Percentiles rank a stretch among this genome's conserved stretches.
phyloP scores from a whole-genome alignment of 108 stramenopile genomes.

The Cylindrotheca closterium region DNA sequence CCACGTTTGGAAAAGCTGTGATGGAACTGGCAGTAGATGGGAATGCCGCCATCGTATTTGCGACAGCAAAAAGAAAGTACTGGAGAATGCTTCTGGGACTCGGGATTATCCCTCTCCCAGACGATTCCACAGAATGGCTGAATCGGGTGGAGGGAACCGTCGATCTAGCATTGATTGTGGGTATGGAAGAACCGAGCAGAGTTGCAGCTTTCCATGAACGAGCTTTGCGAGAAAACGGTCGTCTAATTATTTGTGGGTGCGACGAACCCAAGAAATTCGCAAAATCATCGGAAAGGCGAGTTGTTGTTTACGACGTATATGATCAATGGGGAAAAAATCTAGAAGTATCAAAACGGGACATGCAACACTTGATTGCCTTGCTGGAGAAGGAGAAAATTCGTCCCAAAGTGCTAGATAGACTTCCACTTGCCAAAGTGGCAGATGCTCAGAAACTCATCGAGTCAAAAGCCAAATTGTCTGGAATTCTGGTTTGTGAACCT shows the following conservation, averaged over 20 bases:
- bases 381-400: constrained; percentile 26
- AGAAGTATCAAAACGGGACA: constrained; percentile 35
- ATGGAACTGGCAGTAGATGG: constrained; percentile 42
- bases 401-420: constrained; percentile 40
- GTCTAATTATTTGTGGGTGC: constrained; percentile 9
- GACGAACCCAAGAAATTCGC: constrained; percentile 9
- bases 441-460: constrained; percentile 52
- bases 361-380: constrained; percentile 30
- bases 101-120: constrained; percentile 41
- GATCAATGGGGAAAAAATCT: constrained; percentile 43
- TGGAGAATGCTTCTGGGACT: constrained; percentile 25
- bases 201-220: constrained; percentile 22
- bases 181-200: constrained; percentile 11
- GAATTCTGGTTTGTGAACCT: constrained; percentile 62
- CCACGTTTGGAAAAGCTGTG: constrained; percentile 41
- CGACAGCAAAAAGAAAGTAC: constrained; percentile 40
- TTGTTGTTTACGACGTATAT: constrained; percentile 35
- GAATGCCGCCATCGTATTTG: constrained; percentile 40
- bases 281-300: neutral
- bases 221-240: constrained; percentile 16
- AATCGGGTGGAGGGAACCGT: constrained; percentile 31
- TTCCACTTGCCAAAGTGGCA: constrained; percentile 44
- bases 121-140: constrained; percentile 31
- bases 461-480: constrained; percentile 22
- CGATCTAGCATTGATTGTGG: constrained; percentile 32